These are phyloP conservation scores for Termitomyces sp. DNA, from an alignment of 1,284 basidiomycete species.

Conservation along the genomic window DNA sequence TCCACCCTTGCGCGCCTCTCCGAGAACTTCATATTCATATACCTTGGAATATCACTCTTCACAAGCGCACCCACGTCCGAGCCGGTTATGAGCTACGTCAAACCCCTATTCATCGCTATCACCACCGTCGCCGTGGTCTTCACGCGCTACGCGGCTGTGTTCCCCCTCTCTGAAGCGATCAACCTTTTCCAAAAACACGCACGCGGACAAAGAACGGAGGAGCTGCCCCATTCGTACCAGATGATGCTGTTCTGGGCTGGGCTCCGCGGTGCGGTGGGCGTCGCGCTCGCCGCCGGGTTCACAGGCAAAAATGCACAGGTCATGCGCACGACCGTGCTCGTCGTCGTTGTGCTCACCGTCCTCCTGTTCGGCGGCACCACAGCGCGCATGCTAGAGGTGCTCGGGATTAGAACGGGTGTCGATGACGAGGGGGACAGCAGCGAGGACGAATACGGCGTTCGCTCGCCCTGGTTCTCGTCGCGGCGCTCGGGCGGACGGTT, in stretches of 20 bases:
- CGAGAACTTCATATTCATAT: constrained; percentile 99
- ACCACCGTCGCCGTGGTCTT: constrained; percentile 88
- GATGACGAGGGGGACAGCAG: constrained; percentile 85
- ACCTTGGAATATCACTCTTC: constrained; percentile 94
- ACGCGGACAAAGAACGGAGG: constrained; percentile 80
- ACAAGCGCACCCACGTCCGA: constrained; percentile 71
- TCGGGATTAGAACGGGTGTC: constrained; percentile 95
- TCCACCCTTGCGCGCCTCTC: constrained; percentile 88
- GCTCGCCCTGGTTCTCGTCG: constrained; percentile 14
- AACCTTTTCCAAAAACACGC: constrained; percentile 85
- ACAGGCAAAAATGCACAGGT: constrained; percentile 88
- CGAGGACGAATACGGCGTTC: constrained; percentile 44
- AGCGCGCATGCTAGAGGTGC: constrained; percentile 91
- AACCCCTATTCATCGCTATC: constrained; percentile 92
- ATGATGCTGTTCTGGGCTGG: constrained; percentile 99
- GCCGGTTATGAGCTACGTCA: constrained; percentile 82
- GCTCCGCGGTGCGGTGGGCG: constrained; percentile 92
- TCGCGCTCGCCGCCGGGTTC: constrained; percentile 94
- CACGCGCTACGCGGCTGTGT: constrained; percentile 93
- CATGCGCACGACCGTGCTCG: constrained; percentile 89
- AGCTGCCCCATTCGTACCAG: constrained; percentile 92
- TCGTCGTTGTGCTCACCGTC: constrained; percentile 94
- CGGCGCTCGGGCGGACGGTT: constrained; percentile 10
- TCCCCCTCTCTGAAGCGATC: constrained; percentile 94
- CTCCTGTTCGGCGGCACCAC: constrained; percentile 96